Evolutionary conservation across 345 rosid genomes (phyloP).

Genomic region (Lepidium didymum): DNA sequence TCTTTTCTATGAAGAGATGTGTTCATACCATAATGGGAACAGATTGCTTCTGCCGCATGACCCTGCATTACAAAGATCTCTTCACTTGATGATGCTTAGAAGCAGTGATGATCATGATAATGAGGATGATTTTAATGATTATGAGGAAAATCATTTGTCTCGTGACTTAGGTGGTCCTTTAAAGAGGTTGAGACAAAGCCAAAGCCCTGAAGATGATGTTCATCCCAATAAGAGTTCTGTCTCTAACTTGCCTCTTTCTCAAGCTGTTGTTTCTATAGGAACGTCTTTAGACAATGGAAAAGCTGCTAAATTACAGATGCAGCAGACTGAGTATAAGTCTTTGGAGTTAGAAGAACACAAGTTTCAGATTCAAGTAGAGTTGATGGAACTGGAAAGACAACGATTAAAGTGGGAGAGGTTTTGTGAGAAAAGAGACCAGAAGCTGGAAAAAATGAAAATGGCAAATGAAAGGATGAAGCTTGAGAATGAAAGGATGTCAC

Average conservation of each 20-base stretch:
- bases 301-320: slow-evolving; percentile 46
- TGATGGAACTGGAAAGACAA: slow-evolving; percentile 65
- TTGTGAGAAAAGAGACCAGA: slow-evolving; percentile 55
- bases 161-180: slow-evolving; percentile 27
- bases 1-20: slow-evolving; percentile 90
- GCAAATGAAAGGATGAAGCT: slow-evolving; percentile 79
- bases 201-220: slow-evolving; percentile 18
- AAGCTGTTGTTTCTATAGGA: slow-evolving; percentile 35
- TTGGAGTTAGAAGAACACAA: slow-evolving; percentile 61
- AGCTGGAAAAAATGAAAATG: slow-evolving; percentile 52
- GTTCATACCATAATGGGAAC: slow-evolving; percentile 76
- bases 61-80: slow-evolving; percentile 56
- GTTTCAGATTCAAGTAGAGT: slow-evolving; percentile 53
- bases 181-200: slow-evolving; percentile 45
- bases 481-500: slow-evolving; percentile 61
- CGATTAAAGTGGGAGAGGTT: slow-evolving; percentile 64
- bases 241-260: slow-evolving; percentile 7
- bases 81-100: slow-evolving; percentile 49
- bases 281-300: slow-evolving; percentile 33
- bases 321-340: slow-evolving; percentile 43
- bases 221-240: slow-evolving; percentile 22
- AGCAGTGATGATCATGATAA: slow-evolving; percentile 40
- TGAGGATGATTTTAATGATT: slow-evolving; percentile 48
- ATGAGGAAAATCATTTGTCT: no score
- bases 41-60: slow-evolving; percentile 84